A percentile compares a stretch with the other conserved stretches of the same genome.
These are phyloP conservation scores for Phytophthora citrophthora DNA, from an alignment of 352 stramenopile species.

Conservation along the genomic window DNA sequence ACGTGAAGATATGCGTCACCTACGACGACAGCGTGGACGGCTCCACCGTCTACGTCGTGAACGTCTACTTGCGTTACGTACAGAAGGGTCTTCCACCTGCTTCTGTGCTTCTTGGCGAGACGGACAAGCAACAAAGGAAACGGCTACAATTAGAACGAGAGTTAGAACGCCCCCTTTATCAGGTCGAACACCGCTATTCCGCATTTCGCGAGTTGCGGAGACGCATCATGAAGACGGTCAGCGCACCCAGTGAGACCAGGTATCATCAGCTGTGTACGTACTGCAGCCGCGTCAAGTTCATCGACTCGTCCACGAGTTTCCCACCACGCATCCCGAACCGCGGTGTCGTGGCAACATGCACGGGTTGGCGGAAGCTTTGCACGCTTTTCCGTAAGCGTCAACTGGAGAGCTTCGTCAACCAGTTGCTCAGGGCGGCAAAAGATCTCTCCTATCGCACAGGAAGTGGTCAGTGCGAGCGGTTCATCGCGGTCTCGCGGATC, in stretches of 20 bases:
- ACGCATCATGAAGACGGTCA: constrained; percentile 35
- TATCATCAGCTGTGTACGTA: constrained; percentile 61
- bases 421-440: constrained; percentile 47
- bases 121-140: constrained; percentile 19
- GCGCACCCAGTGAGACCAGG: constrained; percentile 15
- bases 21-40: constrained; percentile 41
- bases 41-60: constrained; percentile 60
- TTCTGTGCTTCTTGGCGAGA: constrained; percentile 14
- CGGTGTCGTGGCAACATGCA: constrained; percentile 26
- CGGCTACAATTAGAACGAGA: constrained; percentile 19
- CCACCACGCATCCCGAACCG: constrained; percentile 47
- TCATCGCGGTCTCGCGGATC: constrained; percentile 51
- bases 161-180: constrained; percentile 43
- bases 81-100: constrained; percentile 58
- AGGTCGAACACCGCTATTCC: constrained; percentile 62
- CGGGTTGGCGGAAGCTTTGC: constrained; percentile 24
- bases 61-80: constrained; percentile 50
- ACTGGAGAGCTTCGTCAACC: constrained; percentile 47
- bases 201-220: constrained; percentile 51
- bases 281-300: constrained; percentile 54
- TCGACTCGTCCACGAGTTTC: constrained; percentile 49
- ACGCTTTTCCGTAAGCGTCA: constrained; percentile 40
- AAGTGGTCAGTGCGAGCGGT: constrained; percentile 50
- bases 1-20: constrained; percentile 44
- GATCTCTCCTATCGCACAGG: constrained; percentile 51